phyloP scores from a whole-genome alignment of 2,329 filamentous ascomycete species.

The Arthrobotrys conoides region DNA sequence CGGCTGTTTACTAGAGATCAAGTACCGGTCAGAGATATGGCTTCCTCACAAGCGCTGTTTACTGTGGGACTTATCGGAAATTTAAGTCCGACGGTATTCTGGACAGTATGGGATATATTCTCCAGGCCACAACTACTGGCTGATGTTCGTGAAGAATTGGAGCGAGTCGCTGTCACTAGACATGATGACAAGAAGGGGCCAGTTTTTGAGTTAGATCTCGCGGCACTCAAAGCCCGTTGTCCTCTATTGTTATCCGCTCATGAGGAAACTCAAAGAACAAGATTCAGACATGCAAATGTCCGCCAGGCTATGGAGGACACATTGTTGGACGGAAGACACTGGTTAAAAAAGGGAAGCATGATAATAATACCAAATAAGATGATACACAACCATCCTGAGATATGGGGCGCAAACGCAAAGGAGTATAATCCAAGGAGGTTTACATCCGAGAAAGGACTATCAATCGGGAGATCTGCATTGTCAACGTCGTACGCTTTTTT shows the following conservation, averaged over 20 bases:
- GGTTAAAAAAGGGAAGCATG: conserved; percentile 66
- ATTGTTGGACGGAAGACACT: conserved; percentile 65
- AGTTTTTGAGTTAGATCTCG: conserved; percentile 65
- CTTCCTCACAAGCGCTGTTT: conserved; percentile 64
- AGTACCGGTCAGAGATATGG: conserved; percentile 62
- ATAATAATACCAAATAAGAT: conserved; percentile 66
- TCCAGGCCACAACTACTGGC: conserved; percentile 67
- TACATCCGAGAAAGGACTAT: conserved; percentile 26
- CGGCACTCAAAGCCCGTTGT: conserved; percentile 65
- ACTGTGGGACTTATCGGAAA: conserved; percentile 68
- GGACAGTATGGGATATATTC: conserved; percentile 69
- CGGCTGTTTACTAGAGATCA: conserved; percentile 21
- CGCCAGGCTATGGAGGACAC: conserved; percentile 66
- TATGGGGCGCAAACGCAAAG: conserved; percentile 65
- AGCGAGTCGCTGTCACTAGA: conserved; percentile 24
- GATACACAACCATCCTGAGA: conserved; percentile 64
- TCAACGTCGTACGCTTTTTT: conserved; percentile 44
- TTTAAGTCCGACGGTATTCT: conserved; percentile 69
- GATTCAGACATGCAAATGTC: conserved; percentile 63
- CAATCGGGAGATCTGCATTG: conserved; percentile 22
- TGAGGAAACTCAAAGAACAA: conserved; percentile 66
- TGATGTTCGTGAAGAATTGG: conserved; percentile 68
- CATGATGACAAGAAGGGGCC: conserved; percentile 42
- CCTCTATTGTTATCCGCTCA: conserved; percentile 66
- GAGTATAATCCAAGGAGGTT: conserved; percentile 63